These are phyloP conservation scores for Cercospora beticola DNA, from an alignment of 2,329 filamentous ascomycete genomes.

Conservation along the genomic window DNA sequence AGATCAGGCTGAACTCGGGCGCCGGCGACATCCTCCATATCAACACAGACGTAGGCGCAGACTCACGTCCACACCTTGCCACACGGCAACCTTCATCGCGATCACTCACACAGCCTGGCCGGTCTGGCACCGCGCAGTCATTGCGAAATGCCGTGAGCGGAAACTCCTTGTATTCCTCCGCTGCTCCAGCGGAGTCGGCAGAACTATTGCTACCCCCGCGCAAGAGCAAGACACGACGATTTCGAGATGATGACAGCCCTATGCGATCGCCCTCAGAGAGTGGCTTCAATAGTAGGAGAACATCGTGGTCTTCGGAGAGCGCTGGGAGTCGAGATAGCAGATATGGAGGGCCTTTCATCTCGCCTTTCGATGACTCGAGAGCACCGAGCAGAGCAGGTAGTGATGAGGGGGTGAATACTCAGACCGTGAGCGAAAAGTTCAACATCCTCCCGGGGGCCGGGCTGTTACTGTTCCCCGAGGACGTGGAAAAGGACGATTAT, in stretches of 20 bases:
- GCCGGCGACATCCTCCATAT: conserved; percentile 53
- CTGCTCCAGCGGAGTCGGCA: conserved; percentile 44
- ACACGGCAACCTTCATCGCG: conserved; percentile 45
- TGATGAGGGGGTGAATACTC: conserved; percentile 66
- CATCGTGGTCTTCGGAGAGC: conserved; percentile 64
- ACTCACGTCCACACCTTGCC: conserved; percentile 38
- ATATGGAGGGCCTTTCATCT: conserved; percentile 48
- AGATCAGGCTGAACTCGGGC: conserved; percentile 65
- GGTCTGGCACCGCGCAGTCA: conserved; percentile 40
- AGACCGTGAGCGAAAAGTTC: conserved; percentile 72
- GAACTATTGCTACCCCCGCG: conserved; percentile 53
- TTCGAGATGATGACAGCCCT: conserved; percentile 54
- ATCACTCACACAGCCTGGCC: conserved; percentile 43
- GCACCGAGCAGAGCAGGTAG: conserved; percentile 61
- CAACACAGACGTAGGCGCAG: conserved; percentile 25
- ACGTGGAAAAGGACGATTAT: conserved; percentile 72
- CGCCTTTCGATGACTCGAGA: conserved; percentile 61
- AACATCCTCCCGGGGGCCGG: conserved; percentile 69
- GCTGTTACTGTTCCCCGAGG: conserved; percentile 66
- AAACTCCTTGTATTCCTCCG: conserved; percentile 30
- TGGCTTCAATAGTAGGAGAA: conserved; percentile 58
- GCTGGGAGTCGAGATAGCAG: conserved; percentile 55
- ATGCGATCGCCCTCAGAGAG: conserved; percentile 52
- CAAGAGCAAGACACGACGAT: conserved; percentile 50
- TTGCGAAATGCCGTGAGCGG: conserved; percentile 30